Evolutionary conservation across 768 basidiomycete genomes (phyloP), one percentile per base, ranked within the genome.

Genomic region (Psilocybe cubensis): DNA sequence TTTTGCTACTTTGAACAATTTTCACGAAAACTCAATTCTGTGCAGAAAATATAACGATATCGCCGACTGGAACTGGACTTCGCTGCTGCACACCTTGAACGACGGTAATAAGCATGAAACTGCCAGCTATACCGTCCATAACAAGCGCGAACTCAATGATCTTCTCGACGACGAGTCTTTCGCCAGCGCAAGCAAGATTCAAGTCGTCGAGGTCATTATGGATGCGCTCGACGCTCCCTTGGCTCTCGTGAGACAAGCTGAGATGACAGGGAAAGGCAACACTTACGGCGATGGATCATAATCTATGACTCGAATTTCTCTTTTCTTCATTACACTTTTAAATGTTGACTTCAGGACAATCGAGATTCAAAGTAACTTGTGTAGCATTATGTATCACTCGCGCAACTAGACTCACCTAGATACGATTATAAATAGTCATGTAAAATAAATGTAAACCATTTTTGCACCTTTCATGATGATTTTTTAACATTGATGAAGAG

Each of bases 41-140:
- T 56, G 41, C 62, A 86, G 90, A 54, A 83, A 86, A 68, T 96
- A 97, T 73, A 96, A 96, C 69, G 88, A 97, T 67, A 88, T 98
- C 62, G 77, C 81, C 24, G 75, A 87, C 65, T 97, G 94, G 90
- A 82, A 84, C 64, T 91, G 86, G 85, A 80, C 85, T 2, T 74
- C 75, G 54, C 76, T 92, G 28, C 75, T 91, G n/a, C 77, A 77
- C 28, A 79, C 82, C 25, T 74, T 91, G 40, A 57, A 76, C 33
- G 71, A 83, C 27, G 80, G 80, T 51, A 75, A 75, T 24, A 68
- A 76, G 18, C 81, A 82, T 42, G 77, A 76, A 65, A 88, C 88
- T 2, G 59, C 57, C 28, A 69, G 68, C 33, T 88, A 89, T 71
- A 87, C 79, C 10, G 88, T 93, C 40, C 72, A 73, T 60, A 89